Base-by-base conservation (phyloP, 495 filamentous ascomycete genomes). In the Aspergillus egyptiacus region DNA sequence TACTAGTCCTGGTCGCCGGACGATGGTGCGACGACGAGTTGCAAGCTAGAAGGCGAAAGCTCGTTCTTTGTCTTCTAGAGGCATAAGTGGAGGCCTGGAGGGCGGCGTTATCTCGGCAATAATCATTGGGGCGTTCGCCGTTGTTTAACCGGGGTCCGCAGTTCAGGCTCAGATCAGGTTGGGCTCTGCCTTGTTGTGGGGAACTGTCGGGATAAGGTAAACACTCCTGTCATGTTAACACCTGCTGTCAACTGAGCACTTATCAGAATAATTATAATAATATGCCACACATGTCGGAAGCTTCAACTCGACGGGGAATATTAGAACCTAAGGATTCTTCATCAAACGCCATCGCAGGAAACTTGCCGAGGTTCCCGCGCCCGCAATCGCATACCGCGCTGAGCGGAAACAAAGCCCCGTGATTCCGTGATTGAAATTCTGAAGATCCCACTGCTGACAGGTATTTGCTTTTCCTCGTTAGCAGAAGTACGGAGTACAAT, bases 111-210 rank as follows among this genome's bases (percentile, higher is more conserved):
- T n/a, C n/a, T n/a, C n/a, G n/a, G n/a, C n/a, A n/a, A n/a, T n/a
- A n/a, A n/a, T n/a, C n/a, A n/a, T n/a, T n/a, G n/a, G n/a, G n/a
- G n/a, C n/a, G n/a, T n/a, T n/a, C n/a, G n/a, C n/a, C n/a, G n/a
- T n/a, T n/a, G n/a, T 17, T 30, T 23, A 31, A 5, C 27, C 17
- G 40, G 25, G 25, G n/a, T 43, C 41, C 41, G 28, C 31, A 15
- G 40, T 43, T 44, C 41, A 44, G 41, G 28, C 24, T 33, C 40
- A n/a, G 37, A 9, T 30, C 7, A n/a, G n/a, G 22, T 20, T 27
- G 24, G 35, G 23, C 5, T 36, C 15, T 15, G n/a, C 31, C 34
- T 23, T 23, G 8, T 8, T 27, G 5, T 27, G 24, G 4, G 24
- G 24, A 27, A 8, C 8, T 27, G 24, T 27, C 8, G 31, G 31